Percentiles rank a stretch among this genome's conserved stretches.
Conservation (phyloP, 1,284 basidiomycete species). For the Fomitopsis palustris region DNA sequence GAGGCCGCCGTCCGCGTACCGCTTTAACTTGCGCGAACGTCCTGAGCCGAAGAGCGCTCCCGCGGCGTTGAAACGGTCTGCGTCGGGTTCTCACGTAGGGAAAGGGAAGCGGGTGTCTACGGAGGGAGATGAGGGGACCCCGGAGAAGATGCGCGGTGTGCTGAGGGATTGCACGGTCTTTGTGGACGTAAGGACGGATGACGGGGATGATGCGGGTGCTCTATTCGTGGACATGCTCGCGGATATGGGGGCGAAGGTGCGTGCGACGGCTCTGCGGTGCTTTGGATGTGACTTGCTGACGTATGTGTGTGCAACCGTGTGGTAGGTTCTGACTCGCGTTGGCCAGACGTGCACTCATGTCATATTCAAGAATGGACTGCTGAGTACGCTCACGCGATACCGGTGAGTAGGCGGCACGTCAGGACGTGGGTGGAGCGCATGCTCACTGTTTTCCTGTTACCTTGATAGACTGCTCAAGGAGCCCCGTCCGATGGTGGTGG, state of each 20-base stretch:
- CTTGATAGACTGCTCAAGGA: slow-evolving; percentile 51
- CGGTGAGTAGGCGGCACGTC: slow-evolving; percentile 42
- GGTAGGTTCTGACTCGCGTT: slow-evolving; percentile 55
- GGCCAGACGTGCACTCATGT: slow-evolving; percentile 87
- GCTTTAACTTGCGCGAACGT: slow-evolving; percentile 5
- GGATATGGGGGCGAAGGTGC: slow-evolving; percentile 79
- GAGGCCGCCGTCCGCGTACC: not conserved
- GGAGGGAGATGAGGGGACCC: not conserved
- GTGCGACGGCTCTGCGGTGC: slow-evolving; percentile 18
- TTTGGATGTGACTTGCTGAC: not conserved
- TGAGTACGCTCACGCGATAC: slow-evolving; percentile 75
- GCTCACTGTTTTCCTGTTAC: not conserved
- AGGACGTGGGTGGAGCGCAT: not conserved
- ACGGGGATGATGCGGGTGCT: slow-evolving; percentile 82
- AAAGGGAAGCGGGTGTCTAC: slow-evolving; percentile 4
- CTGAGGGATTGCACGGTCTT: slow-evolving; percentile 82
- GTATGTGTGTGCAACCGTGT: slow-evolving; percentile 8
- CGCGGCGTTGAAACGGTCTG: not conserved
- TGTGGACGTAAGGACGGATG: slow-evolving; percentile 85
- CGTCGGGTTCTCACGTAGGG: slow-evolving; percentile 14
- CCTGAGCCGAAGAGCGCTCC: slow-evolving; percentile 9
- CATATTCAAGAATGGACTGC: slow-evolving; percentile 84
- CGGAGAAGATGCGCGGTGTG: slow-evolving; percentile 24
- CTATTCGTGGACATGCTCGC: slow-evolving; percentile 85
- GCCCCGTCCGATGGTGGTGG: slow-evolving; percentile 75